Base-by-base conservation (phyloP, 1,284 basidiomycete species). In the Ceratobasidium papillatum region DNA sequence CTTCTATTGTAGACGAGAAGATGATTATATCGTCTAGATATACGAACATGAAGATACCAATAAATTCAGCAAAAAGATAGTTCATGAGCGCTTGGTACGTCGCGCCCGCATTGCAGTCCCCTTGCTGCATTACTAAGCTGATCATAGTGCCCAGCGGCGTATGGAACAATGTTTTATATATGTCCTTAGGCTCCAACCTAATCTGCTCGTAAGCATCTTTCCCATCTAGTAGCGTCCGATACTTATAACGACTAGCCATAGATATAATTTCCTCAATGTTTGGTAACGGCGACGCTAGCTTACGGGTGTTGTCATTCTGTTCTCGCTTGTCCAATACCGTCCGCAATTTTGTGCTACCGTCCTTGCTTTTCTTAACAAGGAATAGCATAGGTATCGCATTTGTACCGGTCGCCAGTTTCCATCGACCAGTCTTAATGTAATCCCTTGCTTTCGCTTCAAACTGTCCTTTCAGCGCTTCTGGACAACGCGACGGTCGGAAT, bases 141-240 rank as follows among this genome's bases (percentile, higher is more conserved):
- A 80, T 79, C 81, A 84, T 83, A 0, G 78, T 83, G 2, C 83
- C 83, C 76, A 83, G 80, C 8, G 80, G 82, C 1, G 79, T 83
- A 4, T 73, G 80, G 27, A 83, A 79, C 1, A 79, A 47, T 0
- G 80, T 80, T 0, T 73, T 36, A 0, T 47, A 43, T 1, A 83
- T 79, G 73, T 83, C 77, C 8, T 81, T 78, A 0, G 79, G 78
- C 19, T 78, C 69, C 0, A 83, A 74, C 0, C 81, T 56, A 1
- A 84, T 82, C 59, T 84, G 83, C 62, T 84, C 80, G 75, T 83
- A 84, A 0, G 79, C 78, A 74, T 83, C 80, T 25, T 80, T 78
- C 0, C 80, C 75, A 69, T 84, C 80, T 3, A 83, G 75, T 0
- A 80, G 68, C 0, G 76, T 77, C 9, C 72, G 19, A 69, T 80